Conservation (phyloP, 2,329 filamentous ascomycete species). For the Huntiella omanensis region DNA sequence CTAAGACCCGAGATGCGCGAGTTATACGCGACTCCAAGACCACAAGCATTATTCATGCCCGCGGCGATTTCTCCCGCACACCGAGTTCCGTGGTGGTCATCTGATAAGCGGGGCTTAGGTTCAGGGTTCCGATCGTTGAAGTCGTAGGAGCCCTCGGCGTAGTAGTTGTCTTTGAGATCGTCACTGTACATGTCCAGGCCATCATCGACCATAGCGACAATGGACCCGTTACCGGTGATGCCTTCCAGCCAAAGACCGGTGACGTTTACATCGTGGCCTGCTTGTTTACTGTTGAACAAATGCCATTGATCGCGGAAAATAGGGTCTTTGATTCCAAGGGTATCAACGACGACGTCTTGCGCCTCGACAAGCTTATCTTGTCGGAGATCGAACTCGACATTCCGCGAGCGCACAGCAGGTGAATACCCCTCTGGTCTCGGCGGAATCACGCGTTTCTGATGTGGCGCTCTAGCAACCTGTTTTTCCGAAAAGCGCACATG, state of each 20-base stretch:
- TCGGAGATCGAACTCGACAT: background rate
- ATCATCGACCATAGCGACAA: constrained; percentile 89
- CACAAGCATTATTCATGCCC: constrained; percentile 80
- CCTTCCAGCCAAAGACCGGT: constrained; percentile 81
- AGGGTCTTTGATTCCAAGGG: constrained; percentile 65
- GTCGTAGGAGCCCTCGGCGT: constrained; percentile 79
- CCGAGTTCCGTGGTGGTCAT: constrained; percentile 81
- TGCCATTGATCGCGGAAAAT: constrained; percentile 96
- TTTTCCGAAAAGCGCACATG: constrained; percentile 64
- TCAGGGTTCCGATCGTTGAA: constrained; percentile 75
- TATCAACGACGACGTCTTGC: constrained; percentile 40
- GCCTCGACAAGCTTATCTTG: constrained; percentile 29
- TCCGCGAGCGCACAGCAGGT: constrained; percentile 8
- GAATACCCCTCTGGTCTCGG: constrained; percentile 17
- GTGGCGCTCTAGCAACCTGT: constrained; percentile 30
- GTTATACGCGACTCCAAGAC: constrained; percentile 89
- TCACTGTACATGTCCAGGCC: constrained; percentile 90
- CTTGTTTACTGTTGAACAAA: constrained; percentile 61
- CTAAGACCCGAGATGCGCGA: constrained; percentile 79
- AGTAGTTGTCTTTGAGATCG: constrained; percentile 87
- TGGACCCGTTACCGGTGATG: constrained; percentile 74
- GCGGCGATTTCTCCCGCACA: constrained; percentile 91
- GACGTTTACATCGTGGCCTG: constrained; percentile 90
- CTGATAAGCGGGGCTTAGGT: constrained; percentile 62
- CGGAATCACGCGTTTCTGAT: constrained; percentile 32